Evolutionary conservation across 2,329 filamentous ascomycete genomes (phyloP).

Genomic region (Neofusicoccum umdonicola): DNA sequence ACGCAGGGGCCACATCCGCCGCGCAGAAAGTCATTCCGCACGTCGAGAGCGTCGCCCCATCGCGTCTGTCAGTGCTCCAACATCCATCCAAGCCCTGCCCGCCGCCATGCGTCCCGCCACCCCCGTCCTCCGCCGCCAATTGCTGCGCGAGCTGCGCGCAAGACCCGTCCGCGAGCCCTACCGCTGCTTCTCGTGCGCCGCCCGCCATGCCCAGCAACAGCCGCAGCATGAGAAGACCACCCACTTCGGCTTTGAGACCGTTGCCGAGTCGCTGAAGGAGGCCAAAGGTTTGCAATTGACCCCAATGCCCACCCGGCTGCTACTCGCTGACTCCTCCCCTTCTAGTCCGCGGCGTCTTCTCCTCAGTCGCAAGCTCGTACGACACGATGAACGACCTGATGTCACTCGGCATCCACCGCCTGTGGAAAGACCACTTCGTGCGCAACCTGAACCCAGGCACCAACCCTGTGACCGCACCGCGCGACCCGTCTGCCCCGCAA

Average conservation of each 20-base stretch:
- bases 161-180: slow-evolving; percentile 30
- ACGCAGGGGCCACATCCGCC: slow-evolving; percentile 1
- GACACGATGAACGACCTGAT: slow-evolving; percentile 99
- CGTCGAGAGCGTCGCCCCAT: not conserved
- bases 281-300: slow-evolving; percentile 52
- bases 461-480: slow-evolving; percentile 44
- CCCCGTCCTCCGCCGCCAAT: slow-evolving; percentile 30
- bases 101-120: slow-evolving; percentile 25
- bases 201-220: slow-evolving; percentile 38
- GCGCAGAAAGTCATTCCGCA: slow-evolving; percentile 14
- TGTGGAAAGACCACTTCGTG: slow-evolving; percentile 98
- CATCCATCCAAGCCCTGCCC: slow-evolving; percentile 19
- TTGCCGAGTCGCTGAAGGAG: slow-evolving; percentile 77
- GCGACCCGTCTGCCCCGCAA: slow-evolving; percentile 24
- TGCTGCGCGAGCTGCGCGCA: slow-evolving; percentile 23
- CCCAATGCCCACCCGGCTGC: no score
- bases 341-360: slow-evolving; percentile 83
- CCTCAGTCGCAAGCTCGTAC: slow-evolving; percentile 89
- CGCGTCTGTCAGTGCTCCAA: not conserved
- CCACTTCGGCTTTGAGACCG: slow-evolving; percentile 87
- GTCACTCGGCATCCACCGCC: slow-evolving; percentile 92
- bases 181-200: slow-evolving; percentile 53
- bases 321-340: slow-evolving; percentile 20
- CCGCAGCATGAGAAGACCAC: slow-evolving; percentile 60
- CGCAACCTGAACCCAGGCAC: slow-evolving; percentile 81